Percentiles rank a stretch among this genome's conserved stretches.
These are phyloP conservation scores for Colletotrichum sp. DNA, from an alignment of 2,329 filamentous ascomycete species.

Conservation along the genomic window DNA sequence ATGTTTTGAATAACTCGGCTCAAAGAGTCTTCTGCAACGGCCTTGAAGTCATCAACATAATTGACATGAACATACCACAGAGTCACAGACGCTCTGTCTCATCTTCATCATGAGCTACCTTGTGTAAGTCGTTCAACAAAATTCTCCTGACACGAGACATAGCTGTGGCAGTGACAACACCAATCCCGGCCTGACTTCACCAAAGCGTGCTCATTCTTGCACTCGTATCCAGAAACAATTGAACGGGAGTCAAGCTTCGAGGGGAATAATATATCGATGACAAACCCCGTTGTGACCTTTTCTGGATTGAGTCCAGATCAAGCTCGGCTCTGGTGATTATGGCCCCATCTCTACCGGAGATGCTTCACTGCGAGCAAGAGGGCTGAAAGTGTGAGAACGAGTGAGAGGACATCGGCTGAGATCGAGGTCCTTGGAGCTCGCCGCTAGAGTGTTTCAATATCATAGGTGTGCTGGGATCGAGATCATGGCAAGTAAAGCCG, in stretches of 20 bases:
- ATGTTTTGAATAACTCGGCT: neutral
- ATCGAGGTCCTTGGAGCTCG: neutral
- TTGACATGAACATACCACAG: neutral
- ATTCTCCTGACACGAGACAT: neutral
- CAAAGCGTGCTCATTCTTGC: neutral
- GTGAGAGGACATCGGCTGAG: neutral
- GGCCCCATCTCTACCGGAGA: neutral
- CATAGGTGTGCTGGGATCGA: neutral
- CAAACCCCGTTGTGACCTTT: neutral
- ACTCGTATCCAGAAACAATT: neutral
- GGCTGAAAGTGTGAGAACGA: neutral
- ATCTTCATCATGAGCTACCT: neutral
- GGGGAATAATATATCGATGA: neutral
- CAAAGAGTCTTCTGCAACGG: neutral
- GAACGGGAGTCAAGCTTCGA: neutral
- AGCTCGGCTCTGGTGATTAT: neutral
- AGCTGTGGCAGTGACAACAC: neutral
- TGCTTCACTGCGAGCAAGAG: neutral
- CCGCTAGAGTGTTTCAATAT: neutral
- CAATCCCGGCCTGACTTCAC: neutral
- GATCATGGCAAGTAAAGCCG: neutral
- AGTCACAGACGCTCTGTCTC: neutral
- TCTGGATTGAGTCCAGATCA: neutral
- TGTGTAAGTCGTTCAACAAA: neutral
- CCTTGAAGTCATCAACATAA: neutral